These are phyloP conservation scores for Fonsecaea multimorphosa DNA, from an alignment of 2,329 filamentous ascomycete species.

Conservation along the genomic window DNA sequence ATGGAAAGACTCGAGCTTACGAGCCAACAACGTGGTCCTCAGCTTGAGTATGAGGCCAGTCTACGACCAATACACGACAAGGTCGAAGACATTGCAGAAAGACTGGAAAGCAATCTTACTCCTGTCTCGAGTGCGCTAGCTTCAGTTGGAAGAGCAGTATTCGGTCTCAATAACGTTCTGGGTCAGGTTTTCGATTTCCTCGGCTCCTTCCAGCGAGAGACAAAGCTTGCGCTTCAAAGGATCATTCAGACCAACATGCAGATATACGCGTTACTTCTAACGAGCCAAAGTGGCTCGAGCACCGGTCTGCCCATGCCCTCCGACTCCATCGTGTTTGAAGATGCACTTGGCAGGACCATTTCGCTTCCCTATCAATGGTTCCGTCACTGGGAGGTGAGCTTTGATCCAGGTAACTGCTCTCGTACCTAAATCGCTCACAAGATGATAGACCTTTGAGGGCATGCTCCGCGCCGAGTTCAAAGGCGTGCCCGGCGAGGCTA, in stretches of 20 bases:
- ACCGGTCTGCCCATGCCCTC: conserved; percentile 14
- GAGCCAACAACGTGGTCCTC: background rate
- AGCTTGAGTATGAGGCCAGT: background rate
- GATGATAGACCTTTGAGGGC: conserved; percentile 31
- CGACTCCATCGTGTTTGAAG: conserved; percentile 34
- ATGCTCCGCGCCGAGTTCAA: conserved; percentile 35
- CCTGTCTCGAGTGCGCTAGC: background rate
- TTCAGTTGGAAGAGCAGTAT: background rate
- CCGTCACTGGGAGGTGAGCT: conserved; percentile 35
- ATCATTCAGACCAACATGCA: conserved; percentile 29
- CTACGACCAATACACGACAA: background rate
- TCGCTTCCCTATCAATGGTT: conserved; percentile 36
- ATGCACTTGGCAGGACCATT: conserved; percentile 30
- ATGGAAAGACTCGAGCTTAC: background rate
- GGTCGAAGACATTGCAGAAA: background rate
- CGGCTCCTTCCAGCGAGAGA: background rate
- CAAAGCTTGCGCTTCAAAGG: background rate
- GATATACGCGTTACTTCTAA: conserved; percentile 30
- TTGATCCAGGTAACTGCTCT: background rate
- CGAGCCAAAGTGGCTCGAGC: conserved; percentile 23
- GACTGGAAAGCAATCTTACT: background rate
- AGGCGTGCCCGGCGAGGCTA: conserved; percentile 27
- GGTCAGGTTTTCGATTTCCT: background rate
- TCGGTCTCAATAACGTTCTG: background rate
- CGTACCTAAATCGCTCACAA: background rate